Conservation (phyloP, 768 basidiomycete species). For the Boletus rufocinnamomeus region DNA sequence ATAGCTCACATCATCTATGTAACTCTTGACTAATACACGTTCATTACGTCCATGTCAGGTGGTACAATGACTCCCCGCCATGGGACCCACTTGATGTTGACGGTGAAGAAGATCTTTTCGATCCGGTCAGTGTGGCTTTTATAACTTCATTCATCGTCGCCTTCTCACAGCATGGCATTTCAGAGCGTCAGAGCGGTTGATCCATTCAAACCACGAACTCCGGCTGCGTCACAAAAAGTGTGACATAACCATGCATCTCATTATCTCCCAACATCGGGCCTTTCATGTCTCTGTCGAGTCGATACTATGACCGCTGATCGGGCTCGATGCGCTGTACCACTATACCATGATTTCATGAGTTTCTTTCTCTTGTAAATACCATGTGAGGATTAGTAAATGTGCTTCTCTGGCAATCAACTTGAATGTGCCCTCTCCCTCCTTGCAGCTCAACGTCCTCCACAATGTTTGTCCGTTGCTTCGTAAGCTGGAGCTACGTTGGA, state of each 20-base stretch:
- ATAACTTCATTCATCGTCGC: not conserved
- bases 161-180: slow-evolving; percentile 2
- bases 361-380: not conserved
- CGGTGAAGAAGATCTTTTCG: slow-evolving; percentile 24
- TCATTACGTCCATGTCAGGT: slow-evolving; percentile 12
- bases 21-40: not conserved
- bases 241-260: not conserved
- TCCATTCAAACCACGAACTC: slow-evolving; percentile 10
- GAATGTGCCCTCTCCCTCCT: too few species aligned
- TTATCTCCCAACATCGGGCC: not conserved
- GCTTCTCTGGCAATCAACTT: not conserved
- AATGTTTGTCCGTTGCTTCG: too few species aligned
- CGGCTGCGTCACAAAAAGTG: not conserved
- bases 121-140: slow-evolving; percentile 13
- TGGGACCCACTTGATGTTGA: slow-evolving; percentile 33
- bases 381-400: not conserved
- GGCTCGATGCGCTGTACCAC: not conserved
- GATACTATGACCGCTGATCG: not conserved
- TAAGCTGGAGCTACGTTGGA: too few species aligned
- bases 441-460: too few species aligned
- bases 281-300: not conserved
- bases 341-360: not conserved
- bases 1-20: not conserved
- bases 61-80: slow-evolving; percentile 19
- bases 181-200: slow-evolving; percentile 11